Base-by-base conservation (phyloP, 805 yeast genomes). In the Wickerhamiella lipophila region DNA sequence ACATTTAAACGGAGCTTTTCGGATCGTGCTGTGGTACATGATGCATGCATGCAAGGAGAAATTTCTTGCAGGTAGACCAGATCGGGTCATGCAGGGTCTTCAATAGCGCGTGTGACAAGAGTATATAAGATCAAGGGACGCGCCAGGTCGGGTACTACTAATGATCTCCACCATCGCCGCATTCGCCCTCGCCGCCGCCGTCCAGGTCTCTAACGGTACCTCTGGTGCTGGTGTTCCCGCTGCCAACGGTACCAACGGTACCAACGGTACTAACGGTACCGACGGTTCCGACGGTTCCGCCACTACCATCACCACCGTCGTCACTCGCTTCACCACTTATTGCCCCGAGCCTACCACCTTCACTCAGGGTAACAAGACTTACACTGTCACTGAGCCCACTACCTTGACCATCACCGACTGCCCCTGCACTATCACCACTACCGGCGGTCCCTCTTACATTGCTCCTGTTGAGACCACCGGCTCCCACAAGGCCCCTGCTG, bases 351-450 rank as follows among this genome's bases (percentile, higher is more conserved):
- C 89, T 47, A 83, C 92, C 55, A 66, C 71, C 48, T 57, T 82
- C 52, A 70, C 70, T 55, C 73, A 77, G 63, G 77, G 77, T 73
- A 54, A 55, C 51, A 34, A 46, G 49, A 58, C 61, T 22, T 54
- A 52, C 58, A 58, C 60, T n/a, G 77, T 76, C 65, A 78, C 88
- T 54, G 80, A 66, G 60, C 78, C 89, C 55, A 81, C 89, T 65
- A 83, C 94, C 58, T 67, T 84, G 62, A 83, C 92, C 68, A 75
- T 83, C 77, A 83, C 94, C 60, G 80, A 84, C 74, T 78, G 83
- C 68, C 88, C 88, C 64, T 83, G 94, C 73, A 81, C 89, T 63
- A 51, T 55, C 42, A 49, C 52, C 39, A 43, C 54, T 30, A 46
- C 49, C 40, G 29, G 42, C 42, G 52, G 55, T 21, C 34, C 49